phyloP scores from a whole-genome alignment of 2,329 filamentous ascomycete species.

The Atkinsonella hypoxylon region DNA sequence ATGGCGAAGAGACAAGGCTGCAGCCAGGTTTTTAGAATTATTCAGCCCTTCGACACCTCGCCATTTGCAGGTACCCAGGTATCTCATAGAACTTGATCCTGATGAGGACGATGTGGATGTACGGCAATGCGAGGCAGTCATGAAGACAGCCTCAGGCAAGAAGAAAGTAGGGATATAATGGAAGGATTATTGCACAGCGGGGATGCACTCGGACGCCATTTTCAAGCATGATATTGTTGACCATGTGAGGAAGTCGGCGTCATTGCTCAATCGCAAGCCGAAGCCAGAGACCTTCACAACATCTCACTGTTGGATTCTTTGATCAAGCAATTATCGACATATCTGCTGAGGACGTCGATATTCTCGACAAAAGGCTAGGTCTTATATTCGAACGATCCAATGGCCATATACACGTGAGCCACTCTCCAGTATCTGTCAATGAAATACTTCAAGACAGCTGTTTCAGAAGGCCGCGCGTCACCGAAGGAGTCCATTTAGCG shows the following conservation, averaged over 20 bases:
- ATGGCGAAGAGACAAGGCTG: constrained; percentile 22
- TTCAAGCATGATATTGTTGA: constrained; percentile 31
- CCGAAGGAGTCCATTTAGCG: constrained; percentile 38
- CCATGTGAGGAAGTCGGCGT: constrained; percentile 34
- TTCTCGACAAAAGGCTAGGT: constrained; percentile 33
- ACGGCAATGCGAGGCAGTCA: constrained; percentile 27
- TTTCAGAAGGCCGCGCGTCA: constrained; percentile 34
- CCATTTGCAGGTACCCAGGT: constrained; percentile 22
- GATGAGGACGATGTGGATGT: constrained; percentile 21
- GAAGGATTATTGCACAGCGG: constrained; percentile 34
- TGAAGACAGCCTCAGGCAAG: constrained; percentile 21
- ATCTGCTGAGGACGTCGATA: constrained; percentile 26
- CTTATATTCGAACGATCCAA: constrained; percentile 41
- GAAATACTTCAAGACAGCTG: constrained; percentile 28
- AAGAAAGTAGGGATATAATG: constrained; percentile 37
- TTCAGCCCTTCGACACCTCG: constrained; percentile 20
- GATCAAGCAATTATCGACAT: constrained; percentile 27
- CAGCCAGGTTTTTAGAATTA: constrained; percentile 27
- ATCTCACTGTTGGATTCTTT: constrained; percentile 38
- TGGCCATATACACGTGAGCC: constrained; percentile 20
- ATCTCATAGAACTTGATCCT: constrained; percentile 21
- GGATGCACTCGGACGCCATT: constrained; percentile 22
- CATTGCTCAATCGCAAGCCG: constrained; percentile 32
- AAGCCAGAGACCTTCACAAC: constrained; percentile 38
- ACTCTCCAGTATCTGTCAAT: constrained; percentile 34